Evolutionary conservation across 139 green algal species (phyloP), one percentile per base, ranked within the genome.

Genomic region (Trebouxia sp.): DNA sequence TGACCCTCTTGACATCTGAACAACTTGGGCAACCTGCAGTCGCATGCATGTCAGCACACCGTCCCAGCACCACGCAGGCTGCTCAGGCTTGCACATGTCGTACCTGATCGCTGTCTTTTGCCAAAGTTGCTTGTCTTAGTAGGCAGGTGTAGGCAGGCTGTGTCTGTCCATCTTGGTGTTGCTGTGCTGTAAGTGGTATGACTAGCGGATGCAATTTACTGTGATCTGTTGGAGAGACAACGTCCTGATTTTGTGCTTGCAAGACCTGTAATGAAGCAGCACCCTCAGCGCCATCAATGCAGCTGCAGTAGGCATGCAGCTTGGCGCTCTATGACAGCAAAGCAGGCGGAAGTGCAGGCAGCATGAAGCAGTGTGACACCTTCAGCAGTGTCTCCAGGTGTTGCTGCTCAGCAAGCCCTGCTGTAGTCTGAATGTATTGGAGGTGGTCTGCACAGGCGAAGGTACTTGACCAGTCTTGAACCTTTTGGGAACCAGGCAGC

Each of bases 181-280:
- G 10, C 8, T 50, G 37, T n/a, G 38, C 39, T 15, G 82, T 75
- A 35, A 97, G 78, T 4, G 93, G 93, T 5, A 97, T 85, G 12
- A 94, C 62, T 35, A 95, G 80, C 11, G 93, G 93, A 82, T 97
- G 92, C 48, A 97, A 80, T 7, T 88, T 86, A 1, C 39, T 35
- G 0, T 92, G 86, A 42, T 96, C 85, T 3, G 82, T 79, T 0
- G 93, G 93, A 1, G 81, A 75, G 22, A 94, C 51, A 4, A 88
- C 50, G 0, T 43, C 51, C 20, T 90, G 85, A 1, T 90, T 91
- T 45, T 90, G 87, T 1, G 85, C 89, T 77, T 94, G 66, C 12
- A 96, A 80, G 20, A 94, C 90, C 88, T 92, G 84, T 45, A 65
- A 20, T 9, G 11, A 66, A 47, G n/a, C n/a, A n/a, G n/a, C n/a